These are phyloP conservation scores for Huntiella abstrusa DNA, from an alignment of 2,329 filamentous ascomycete genomes.

Conservation along the genomic window DNA sequence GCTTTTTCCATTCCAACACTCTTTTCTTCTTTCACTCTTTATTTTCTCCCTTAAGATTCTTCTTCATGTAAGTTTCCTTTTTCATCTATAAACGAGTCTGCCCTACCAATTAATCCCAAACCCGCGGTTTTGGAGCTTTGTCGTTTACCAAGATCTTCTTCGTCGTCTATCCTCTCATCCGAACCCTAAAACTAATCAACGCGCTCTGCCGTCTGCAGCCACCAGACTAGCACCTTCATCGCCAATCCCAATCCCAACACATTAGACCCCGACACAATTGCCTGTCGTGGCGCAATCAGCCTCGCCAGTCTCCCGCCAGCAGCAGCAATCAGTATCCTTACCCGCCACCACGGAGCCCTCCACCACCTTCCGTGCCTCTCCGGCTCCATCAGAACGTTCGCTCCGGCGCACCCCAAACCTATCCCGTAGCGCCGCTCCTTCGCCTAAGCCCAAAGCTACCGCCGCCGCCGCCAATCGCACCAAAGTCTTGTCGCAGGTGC, in stretches of 20 bases:
- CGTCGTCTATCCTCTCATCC: too few species aligned
- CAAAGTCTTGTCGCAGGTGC: constrained; percentile 27
- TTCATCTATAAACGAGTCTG: too few species aligned
- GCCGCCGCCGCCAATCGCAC: constrained; percentile 12
- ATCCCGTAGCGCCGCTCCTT: constrained; percentile 15
- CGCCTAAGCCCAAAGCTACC: constrained; percentile 17
- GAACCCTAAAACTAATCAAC: too few species aligned
- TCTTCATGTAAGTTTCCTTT: not conserved
- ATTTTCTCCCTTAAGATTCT: not conserved
- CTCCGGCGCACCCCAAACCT: constrained; percentile 13
- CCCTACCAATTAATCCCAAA: too few species aligned
- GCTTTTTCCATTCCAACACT: too few species aligned
- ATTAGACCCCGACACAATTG: not conserved
- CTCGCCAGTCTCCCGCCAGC: constrained; percentile 9
- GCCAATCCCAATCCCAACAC: not conserved
- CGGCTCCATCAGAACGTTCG: constrained; percentile 20
- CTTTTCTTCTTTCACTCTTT: too few species aligned
- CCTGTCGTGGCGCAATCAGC: constrained; percentile 11
- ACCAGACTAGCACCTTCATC: not conserved
- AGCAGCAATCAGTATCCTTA: constrained; percentile 3
- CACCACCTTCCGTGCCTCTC: constrained; percentile 26
- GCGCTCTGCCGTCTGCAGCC: not conserved
- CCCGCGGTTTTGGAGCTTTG: too few species aligned
- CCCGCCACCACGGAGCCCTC: constrained; percentile 19
- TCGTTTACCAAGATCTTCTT: too few species aligned